Conservation (phyloP, 257 asterid genomes). For the Rubia yunnanensis region DNA sequence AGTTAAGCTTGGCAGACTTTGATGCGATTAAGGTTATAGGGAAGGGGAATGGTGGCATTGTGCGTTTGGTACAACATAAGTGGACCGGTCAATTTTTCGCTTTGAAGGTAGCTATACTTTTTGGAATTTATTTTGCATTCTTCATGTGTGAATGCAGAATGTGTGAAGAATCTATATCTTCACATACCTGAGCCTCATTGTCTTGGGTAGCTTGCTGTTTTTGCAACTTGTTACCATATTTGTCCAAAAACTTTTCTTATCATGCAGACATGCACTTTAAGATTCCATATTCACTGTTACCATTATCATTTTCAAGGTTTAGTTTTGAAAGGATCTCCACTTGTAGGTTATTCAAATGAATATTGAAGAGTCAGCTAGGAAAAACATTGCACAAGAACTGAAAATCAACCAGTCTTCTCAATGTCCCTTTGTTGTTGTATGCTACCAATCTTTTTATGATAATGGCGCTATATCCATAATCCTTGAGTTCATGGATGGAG, state of each 20-base stretch:
- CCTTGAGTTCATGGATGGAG: conserved; percentile 99
- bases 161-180: not conserved
- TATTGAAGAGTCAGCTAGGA: conserved; percentile 73
- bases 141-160: no score
- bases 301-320: not conserved
- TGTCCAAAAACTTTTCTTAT: not conserved
- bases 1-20: conserved; percentile 89
- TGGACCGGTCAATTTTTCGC: conserved; percentile 97
- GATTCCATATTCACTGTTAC: not conserved
- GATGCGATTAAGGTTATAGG: conserved; percentile 93
- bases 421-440: conserved; percentile 74
- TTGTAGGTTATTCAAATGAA: conserved; percentile 97
- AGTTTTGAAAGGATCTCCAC: not conserved
- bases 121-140: not conserved
- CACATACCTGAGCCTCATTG: not conserved
- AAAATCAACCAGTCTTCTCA: conserved; percentile 95
- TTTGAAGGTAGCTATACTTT: conserved; percentile 52
- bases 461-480: conserved; percentile 96
- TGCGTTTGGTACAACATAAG: conserved; percentile 90
- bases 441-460: conserved; percentile 92
- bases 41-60: conserved; percentile 91
- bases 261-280: not conserved
- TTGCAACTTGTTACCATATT: not conserved
- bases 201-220: not conserved
- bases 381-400: conserved; percentile 83